phyloP scores from a whole-genome alignment of 2,329 filamentous ascomycete genomes.

The Xylaria hypoxylon region DNA sequence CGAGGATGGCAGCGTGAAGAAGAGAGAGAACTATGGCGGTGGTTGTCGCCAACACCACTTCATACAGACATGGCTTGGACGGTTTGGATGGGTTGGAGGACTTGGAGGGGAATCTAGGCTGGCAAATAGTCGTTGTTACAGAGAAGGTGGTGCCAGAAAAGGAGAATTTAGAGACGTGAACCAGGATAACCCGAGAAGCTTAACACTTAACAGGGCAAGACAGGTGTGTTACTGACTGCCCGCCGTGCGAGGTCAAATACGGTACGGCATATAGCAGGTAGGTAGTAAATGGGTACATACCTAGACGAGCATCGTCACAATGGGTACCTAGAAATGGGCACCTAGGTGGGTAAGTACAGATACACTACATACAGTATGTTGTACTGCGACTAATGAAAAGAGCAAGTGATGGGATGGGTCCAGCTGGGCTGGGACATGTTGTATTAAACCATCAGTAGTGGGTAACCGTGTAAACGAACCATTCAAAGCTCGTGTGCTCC shows the following conservation, averaged over 20 bases:
- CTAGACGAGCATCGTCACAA: background rate
- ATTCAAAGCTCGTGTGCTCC: conserved; percentile 16
- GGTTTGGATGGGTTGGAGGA: conserved; percentile 7
- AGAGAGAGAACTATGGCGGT: conserved; percentile 29
- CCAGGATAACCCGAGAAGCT: conserved; percentile 37
- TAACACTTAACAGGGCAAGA: conserved; percentile 38
- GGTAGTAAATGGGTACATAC: background rate
- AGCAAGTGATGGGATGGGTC: conserved; percentile 19
- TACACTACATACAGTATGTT: conserved; percentile 11
- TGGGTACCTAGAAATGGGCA: conserved; percentile 5
- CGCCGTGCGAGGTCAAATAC: conserved; percentile 30
- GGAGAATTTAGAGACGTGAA: conserved; percentile 37
- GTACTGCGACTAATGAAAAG: conserved; percentile 4
- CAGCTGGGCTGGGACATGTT: background rate
- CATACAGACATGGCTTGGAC: conserved; percentile 33
- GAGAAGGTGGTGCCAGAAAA: conserved; percentile 36
- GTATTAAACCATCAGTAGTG: background rate
- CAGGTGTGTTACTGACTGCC: conserved; percentile 32
- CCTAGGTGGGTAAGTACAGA: conserved; percentile 21
- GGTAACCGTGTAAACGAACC: background rate
- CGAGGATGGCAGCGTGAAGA: conserved; percentile 13
- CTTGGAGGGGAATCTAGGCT: conserved; percentile 24
- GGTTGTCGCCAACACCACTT: conserved; percentile 37
- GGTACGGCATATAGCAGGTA: conserved; percentile 22
- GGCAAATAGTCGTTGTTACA: conserved; percentile 29